Evolutionary conservation across 345 rosid genomes (phyloP), one percentile per base, ranked within the genome.

Genomic region (Eucalyptus melliodora): DNA sequence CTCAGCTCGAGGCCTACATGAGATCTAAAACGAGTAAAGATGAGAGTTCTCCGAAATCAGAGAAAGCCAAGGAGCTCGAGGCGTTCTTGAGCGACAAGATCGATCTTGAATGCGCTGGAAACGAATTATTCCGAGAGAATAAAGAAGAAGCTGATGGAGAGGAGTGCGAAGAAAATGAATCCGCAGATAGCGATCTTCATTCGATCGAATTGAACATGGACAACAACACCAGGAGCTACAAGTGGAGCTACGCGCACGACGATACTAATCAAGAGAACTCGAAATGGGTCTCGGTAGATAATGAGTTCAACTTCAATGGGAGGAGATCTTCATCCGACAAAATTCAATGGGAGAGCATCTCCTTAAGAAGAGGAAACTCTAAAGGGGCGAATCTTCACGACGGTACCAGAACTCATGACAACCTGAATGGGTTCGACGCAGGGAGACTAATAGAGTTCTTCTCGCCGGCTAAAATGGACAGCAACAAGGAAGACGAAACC

Each of bases 131-230:
- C 30, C 31, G 4, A 27, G 87, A 82, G 51, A 88, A 50, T 51
- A 91, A 88, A 90, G 89, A 62, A 88, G 92, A 65, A 55, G 90
- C 69, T n/a, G 90, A 91, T 87, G 94, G 92, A 87, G 94, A 91
- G 86, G 91, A 89, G 10, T 87, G 89, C 6, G 95, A 92, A 45
- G 96, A 90, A 51, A 97, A 94, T 91, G 96, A 92, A 59, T 95
- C 96, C 47, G 95, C 93, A 11, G 98, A 96, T 11, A 98, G 99
- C 87, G 99, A 96, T 92, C 95, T 96, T 59, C 99, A 97, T 89
- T 97, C 99, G 69, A 96, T 98, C 87, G 99, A 98, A 91, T 91
- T 98, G 91, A 96, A 94, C 88, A 97, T 98, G 99, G 99, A 95
- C 88, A 95, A 92, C 86, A 89, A 40, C 87, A 92, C 91, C 91